phyloP scores from a whole-genome alignment of 148 eudicot species.

The Bassia scoparia region DNA sequence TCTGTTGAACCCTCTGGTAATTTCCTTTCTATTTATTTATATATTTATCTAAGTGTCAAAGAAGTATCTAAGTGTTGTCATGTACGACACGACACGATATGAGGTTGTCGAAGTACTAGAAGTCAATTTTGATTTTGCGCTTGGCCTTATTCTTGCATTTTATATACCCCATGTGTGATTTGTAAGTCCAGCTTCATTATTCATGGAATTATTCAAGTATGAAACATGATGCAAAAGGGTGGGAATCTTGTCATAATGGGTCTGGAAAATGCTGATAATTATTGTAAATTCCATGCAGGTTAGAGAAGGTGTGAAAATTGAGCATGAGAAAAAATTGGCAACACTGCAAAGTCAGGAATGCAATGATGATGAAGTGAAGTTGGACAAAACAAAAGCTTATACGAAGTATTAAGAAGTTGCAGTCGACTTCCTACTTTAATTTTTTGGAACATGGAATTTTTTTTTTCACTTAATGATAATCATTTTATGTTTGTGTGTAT shows the following conservation, averaged over 20 bases:
- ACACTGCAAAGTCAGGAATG: constrained; percentile 74
- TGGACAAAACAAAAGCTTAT: constrained; percentile 92
- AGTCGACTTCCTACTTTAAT: constrained; percentile 91
- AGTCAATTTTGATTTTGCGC: too few species aligned
- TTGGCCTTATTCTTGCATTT: background rate
- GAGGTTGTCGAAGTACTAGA: too few species aligned
- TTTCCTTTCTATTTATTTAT: too few species aligned
- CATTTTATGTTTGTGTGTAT: too few species aligned
- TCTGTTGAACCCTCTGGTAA: too few species aligned
- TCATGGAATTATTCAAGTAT: background rate
- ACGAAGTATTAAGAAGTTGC: constrained; percentile 68
- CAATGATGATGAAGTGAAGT: constrained; percentile 70
- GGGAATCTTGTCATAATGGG: background rate
- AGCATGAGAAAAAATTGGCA: constrained; percentile 80
- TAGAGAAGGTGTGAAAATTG: constrained; percentile 90
- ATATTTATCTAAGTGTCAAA: too few species aligned
- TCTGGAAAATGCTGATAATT: background rate
- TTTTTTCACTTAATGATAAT: too few species aligned
- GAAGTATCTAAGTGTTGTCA: too few species aligned
- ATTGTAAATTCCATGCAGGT: constrained; percentile 46
- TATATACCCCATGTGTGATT: too few species aligned
- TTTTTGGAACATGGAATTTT: too few species aligned
- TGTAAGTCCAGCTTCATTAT: background rate
- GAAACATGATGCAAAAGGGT: background rate
- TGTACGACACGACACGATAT: too few species aligned